A percentile compares a stretch with the other conserved stretches of the same genome.
Evolutionary conservation across 2,329 filamentous ascomycete species (phyloP).

Genomic region (Ascochyta clinopodiicola): DNA sequence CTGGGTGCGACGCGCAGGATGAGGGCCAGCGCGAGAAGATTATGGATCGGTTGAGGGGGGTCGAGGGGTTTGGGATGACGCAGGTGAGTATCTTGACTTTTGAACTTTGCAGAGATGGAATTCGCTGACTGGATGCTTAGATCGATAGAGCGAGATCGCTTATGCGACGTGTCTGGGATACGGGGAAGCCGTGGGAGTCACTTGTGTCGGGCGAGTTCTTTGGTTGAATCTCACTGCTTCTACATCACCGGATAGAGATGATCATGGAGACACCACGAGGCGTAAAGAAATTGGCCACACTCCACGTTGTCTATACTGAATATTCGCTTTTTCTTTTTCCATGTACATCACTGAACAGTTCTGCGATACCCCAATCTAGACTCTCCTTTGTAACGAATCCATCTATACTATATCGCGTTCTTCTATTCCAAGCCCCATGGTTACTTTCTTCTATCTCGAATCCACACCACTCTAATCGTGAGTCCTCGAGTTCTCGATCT

Average conservation of each 20-base stretch:
- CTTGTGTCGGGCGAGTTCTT: slow-evolving; percentile 72
- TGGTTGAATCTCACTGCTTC: slow-evolving; percentile 48
- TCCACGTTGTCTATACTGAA: too few relatives aligned
- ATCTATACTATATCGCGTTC: background rate
- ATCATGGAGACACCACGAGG: background rate
- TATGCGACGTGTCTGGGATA: slow-evolving; percentile 74
- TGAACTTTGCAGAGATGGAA: background rate
- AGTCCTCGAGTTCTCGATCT: slow-evolving; percentile 76
- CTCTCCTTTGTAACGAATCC: background rate
- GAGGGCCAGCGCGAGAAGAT: slow-evolving; percentile 64
- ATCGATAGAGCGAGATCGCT: slow-evolving; percentile 66
- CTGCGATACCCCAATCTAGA: slow-evolving; percentile 12
- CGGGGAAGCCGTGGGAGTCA: slow-evolving; percentile 72
- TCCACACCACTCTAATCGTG: slow-evolving; percentile 7
- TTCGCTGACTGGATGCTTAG: slow-evolving; percentile 41
- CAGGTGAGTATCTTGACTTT: slow-evolving; percentile 61
- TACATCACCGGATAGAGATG: too few relatives aligned
- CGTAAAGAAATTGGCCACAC: background rate
- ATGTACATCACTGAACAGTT: background rate
- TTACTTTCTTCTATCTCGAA: background rate
- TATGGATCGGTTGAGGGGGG: slow-evolving; percentile 68
- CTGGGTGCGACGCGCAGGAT: slow-evolving; percentile 74
- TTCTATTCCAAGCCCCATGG: background rate
- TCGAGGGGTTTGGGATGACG: slow-evolving; percentile 77
- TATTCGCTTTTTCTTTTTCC: background rate